Percentiles rank a stretch among this genome's conserved stretches.
These are phyloP conservation scores for Pseudognaphalium luteoalbum DNA, from an alignment of 129 eudicot genomes.

Conservation along the genomic window DNA sequence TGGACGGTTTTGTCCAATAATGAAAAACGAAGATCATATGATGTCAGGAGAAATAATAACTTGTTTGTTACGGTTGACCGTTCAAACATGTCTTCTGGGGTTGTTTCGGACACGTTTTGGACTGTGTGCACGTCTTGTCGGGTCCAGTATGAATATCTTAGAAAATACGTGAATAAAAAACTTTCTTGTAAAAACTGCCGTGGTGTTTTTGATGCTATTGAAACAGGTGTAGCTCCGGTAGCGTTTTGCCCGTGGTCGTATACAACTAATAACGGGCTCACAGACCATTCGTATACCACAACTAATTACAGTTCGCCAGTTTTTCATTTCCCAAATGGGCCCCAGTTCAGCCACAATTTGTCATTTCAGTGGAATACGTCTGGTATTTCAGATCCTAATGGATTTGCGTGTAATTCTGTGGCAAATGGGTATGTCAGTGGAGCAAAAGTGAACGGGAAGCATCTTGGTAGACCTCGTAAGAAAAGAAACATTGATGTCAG, in stretches of 20 bases:
- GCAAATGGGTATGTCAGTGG: slow-evolving; percentile 39
- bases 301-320: slow-evolving; percentile 44
- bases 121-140: slow-evolving; percentile 93
- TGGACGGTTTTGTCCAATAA: slow-evolving; percentile 72
- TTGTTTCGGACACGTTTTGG: slow-evolving; percentile 77
- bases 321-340: slow-evolving; percentile 55
- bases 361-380: slow-evolving; percentile 70
- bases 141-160: slow-evolving; percentile 90
- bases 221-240: slow-evolving; percentile 72
- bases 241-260: slow-evolving; percentile 60
- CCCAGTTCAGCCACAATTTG: slow-evolving; percentile 56
- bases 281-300: slow-evolving; percentile 47
- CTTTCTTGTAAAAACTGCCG: slow-evolving; percentile 95
- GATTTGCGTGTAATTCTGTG: slow-evolving; percentile 40
- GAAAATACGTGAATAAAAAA: slow-evolving; percentile 83
- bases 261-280: slow-evolving; percentile 56
- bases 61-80: slow-evolving; percentile 34
- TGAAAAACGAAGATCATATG: slow-evolving; percentile 67
- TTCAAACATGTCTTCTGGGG: slow-evolving; percentile 35
- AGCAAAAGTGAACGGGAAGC: slow-evolving; percentile 46
- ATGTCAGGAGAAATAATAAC: slow-evolving; percentile 55
- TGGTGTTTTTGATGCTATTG: slow-evolving; percentile 82
- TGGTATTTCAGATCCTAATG: slow-evolving; percentile 53
- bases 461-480: slow-evolving; percentile 66
- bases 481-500: slow-evolving; percentile 57